These are phyloP conservation scores for Cryptosporidium ubiquitum DNA, from an alignment of 169 alveolate genomes.

Conservation along the genomic window DNA sequence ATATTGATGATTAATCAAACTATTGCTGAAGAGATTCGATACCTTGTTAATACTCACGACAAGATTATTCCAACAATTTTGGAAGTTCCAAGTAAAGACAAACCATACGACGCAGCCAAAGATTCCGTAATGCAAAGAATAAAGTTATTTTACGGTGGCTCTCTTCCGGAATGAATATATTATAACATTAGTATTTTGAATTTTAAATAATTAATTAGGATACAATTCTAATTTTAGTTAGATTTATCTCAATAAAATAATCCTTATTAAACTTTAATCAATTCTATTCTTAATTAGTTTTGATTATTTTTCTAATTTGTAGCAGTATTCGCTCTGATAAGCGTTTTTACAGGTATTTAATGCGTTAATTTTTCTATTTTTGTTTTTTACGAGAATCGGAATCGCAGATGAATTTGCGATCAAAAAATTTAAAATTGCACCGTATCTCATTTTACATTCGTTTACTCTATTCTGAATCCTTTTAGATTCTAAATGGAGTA, in stretches of 20 bases:
- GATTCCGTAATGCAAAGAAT: slow-evolving; percentile 78
- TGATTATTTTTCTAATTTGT: background rate
- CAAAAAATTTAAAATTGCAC: slow-evolving; percentile 55
- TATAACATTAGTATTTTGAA: background rate
- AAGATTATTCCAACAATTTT: slow-evolving; percentile 87
- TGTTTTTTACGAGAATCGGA: slow-evolving; percentile 23
- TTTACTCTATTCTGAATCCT: slow-evolving; percentile 46
- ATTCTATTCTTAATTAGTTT: background rate
- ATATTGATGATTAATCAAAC: slow-evolving; percentile 85
- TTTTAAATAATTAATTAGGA: background rate
- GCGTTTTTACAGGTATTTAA: background rate
- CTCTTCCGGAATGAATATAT: slow-evolving; percentile 49
- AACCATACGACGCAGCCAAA: slow-evolving; percentile 88
- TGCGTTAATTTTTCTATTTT: background rate
- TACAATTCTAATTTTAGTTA: background rate
- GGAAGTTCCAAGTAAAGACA: slow-evolving; percentile 90
- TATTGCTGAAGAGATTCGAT: slow-evolving; percentile 85
- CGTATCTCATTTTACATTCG: slow-evolving; percentile 59
- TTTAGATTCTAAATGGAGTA: slow-evolving; percentile 42
- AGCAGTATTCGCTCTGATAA: slow-evolving; percentile 8
- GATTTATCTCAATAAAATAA: background rate
- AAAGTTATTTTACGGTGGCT: slow-evolving; percentile 64
- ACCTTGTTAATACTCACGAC: slow-evolving; percentile 83
- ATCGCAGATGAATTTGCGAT: slow-evolving; percentile 66
- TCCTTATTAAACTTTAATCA: background rate